These are phyloP conservation scores for Serendipita vermifera DNA, from an alignment of 768 basidiomycete genomes.

Conservation along the genomic window DNA sequence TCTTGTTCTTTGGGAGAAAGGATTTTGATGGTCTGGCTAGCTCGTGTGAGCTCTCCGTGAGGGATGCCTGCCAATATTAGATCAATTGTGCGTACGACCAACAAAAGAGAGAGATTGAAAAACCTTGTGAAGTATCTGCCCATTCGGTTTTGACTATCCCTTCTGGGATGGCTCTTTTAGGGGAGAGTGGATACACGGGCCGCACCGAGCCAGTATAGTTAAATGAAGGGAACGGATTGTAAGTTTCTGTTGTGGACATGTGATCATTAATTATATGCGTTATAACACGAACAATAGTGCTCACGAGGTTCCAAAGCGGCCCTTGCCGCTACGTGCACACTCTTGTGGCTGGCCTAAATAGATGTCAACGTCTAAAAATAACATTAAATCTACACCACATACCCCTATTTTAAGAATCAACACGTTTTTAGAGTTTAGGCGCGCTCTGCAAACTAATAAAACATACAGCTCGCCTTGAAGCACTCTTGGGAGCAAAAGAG, in stretches of 20 bases:
- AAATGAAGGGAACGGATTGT: conserved; percentile 67
- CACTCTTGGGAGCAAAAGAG: conserved; percentile 93
- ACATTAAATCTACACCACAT: conserved; percentile 14
- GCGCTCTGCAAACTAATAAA: background rate
- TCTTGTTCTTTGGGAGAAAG: conserved; percentile 64
- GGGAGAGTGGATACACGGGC: conserved; percentile 79
- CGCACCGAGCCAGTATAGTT: conserved; percentile 66
- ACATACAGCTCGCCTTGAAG: conserved; percentile 89
- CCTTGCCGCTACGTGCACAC: conserved; percentile 43
- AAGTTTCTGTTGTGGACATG: conserved; percentile 46
- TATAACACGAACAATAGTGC: background rate
- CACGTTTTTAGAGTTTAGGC: background rate
- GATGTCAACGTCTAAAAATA: background rate
- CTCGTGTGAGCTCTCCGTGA: conserved; percentile 38
- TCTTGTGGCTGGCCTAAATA: conserved; percentile 70
- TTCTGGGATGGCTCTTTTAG: conserved; percentile 60
- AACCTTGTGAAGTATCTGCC: conserved; percentile 52
- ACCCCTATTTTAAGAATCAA: conserved; percentile 18
- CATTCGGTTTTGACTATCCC: conserved; percentile 87
- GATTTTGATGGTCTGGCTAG: conserved; percentile 51
- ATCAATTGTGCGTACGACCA: conserved; percentile 20
- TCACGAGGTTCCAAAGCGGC: conserved; percentile 23
- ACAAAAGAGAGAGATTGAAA: conserved; percentile 18
- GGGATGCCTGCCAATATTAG: background rate
- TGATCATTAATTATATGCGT: background rate